Evolutionary conservation across 1,284 basidiomycete genomes (phyloP), one percentile per base, ranked within the genome.

Genomic region (Marasmius fiardii): DNA sequence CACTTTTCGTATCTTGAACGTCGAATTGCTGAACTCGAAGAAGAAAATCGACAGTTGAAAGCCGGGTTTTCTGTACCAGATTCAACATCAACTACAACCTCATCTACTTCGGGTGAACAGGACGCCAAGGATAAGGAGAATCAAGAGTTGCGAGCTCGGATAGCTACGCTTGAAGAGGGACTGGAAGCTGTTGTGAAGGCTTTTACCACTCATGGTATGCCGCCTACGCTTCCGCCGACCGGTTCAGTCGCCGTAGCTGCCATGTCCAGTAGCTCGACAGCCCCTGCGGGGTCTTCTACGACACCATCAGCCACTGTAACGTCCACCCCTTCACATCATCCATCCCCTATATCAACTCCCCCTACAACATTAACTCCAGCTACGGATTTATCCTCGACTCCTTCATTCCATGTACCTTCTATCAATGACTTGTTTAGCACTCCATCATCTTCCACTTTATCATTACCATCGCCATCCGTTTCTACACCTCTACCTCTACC

Each of bases 171-270:
- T 43, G 89, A 92, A 72, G 81, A 78, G 53, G 88, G 88, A 20
- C 91, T 90, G 82, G 86, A 89, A 61, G 83, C 82, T 54, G 86
- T 91, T 53, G 76, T 91, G 62, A 88, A 86, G 63, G 86, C 86
- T 14, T 76, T 91, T 58, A 77, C 83, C 51, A 75, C 80, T n/a
- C 86, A 88, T 23, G 28, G 26, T 16, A 4, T 20, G 16, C 16
- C 39, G 11, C 7, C 16, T 24, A 67, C 67, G 24, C 55, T 58
- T 41, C 68, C 56, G 11, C 7, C 11, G 16, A n/a, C 20, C 6
- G 39, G n/a, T 8, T 18, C 39, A 20, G 39, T 6, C 7, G 8
- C n/a, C 11, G 16, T 41, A 3, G 28, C 28, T 33, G 26, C 31
- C 24, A 12, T 33, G 31, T 24, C 43, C 24, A 23, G n/a, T 20